Evolutionary conservation across 192 early-diverging fungal genomes (phyloP), one percentile per base, ranked within the genome.

Genomic region (Linnemannia zychae): DNA sequence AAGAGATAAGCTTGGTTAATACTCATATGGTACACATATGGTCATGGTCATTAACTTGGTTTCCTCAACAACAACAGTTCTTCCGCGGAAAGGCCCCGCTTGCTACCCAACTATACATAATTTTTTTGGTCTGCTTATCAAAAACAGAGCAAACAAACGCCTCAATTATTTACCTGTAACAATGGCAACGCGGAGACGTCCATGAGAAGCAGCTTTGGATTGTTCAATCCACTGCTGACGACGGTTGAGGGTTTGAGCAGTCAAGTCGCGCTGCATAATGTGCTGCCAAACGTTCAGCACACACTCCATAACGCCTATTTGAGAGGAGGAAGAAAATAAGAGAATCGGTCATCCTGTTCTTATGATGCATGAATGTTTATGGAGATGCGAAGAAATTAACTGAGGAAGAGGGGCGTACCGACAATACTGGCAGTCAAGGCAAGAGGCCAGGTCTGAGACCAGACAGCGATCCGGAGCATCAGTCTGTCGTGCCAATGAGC

Each of bases 191-290:
- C 73, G 82, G n/a, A 75, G 15, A 11, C 63, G 38, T 12, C 82
- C 82, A n/a, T 13, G 16, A n/a, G 20, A 22, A 3, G 18, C 31
- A 1, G 17, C 63, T 17, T 72, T 79, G 0, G 74, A 52, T 38
- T 85, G 83, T 15, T 85, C 70, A 31, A 85, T 85, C 83, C 83
- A 85, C 17, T 79, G 18, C 36, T 76, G 77, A 31, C 83, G 83
- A 69, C 77, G 73, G 4, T 67, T 24, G 4, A 33, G 65, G n/a
- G 68, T 71, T n/a, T 72, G 77, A 16, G 77, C 69, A 3, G 34
- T 46, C 17, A 85, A 50, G 33, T 79, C 83, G 24, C 28, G 78
- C 44, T 85, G 83, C 37, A 57, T 66, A 3, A 76, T 22, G 7
- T 57, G 50, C 69, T 79, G 83, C 83, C 83, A 85, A 13, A 85